These are phyloP conservation scores for Thermoascus crustaceus DNA, from an alignment of 2,329 filamentous ascomycete genomes.

Conservation along the genomic window DNA sequence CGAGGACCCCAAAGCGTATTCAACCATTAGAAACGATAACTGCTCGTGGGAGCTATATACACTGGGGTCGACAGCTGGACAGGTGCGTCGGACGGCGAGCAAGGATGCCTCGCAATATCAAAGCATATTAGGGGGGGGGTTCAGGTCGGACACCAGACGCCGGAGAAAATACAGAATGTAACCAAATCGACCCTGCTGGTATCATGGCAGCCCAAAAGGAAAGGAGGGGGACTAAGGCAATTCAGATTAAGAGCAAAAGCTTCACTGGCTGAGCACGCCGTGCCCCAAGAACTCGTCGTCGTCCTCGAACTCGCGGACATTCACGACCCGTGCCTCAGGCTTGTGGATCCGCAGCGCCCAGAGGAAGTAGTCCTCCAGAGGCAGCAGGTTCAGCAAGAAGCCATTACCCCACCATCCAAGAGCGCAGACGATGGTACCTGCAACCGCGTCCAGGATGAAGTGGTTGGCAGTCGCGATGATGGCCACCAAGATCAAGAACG, in stretches of 20 bases:
- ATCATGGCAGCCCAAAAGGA: neutral
- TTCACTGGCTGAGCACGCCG: conserved; percentile 9
- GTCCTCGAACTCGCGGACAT: conserved; percentile 12
- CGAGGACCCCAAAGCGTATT: too few species aligned
- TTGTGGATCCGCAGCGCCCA: conserved; percentile 58
- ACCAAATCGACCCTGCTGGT: neutral
- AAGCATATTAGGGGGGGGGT: neutral
- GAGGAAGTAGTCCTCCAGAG: conserved; percentile 61
- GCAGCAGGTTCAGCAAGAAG: conserved; percentile 54
- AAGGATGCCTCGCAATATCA: neutral
- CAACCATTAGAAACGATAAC: too few species aligned
- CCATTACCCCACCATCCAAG: conserved; percentile 53
- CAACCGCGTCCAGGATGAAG: conserved; percentile 62
- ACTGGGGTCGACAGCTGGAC: too few species aligned
- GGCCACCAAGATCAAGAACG: conserved; percentile 55
- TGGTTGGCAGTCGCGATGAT: conserved; percentile 68
- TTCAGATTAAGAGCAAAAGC: neutral
- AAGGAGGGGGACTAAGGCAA: neutral
- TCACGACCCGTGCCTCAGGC: conserved; percentile 34
- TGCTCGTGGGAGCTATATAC: too few species aligned
- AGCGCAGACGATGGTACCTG: conserved; percentile 56
- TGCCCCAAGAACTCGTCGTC: conserved; percentile 13
- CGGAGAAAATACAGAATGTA: neutral
- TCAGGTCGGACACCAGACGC: neutral
- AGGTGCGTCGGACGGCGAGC: too few species aligned